Conservation (phyloP, 768 basidiomycete genomes). For the Chalciporus chontae region DNA sequence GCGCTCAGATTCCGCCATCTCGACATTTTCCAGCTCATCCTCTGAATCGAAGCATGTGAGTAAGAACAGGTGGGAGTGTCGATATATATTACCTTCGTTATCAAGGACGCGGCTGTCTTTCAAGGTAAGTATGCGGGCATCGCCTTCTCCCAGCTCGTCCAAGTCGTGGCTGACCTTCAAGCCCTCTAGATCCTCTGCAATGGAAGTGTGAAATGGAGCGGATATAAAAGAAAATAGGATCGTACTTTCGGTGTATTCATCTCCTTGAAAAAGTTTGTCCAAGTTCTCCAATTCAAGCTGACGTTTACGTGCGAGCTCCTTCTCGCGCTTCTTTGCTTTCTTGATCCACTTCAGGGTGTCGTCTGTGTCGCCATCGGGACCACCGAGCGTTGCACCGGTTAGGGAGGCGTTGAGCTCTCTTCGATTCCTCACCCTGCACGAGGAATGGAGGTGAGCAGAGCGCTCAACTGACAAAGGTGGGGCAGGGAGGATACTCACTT, state of each 20-base stretch:
- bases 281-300: slow-evolving; percentile 80
- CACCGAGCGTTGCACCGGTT: slow-evolving; percentile 90
- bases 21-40: slow-evolving; percentile 96
- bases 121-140: slow-evolving; percentile 92
- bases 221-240: background rate
- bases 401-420: slow-evolving; percentile 90
- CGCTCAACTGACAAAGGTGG: background rate
- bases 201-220: background rate
- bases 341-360: slow-evolving; percentile 90
- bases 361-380: slow-evolving; percentile 73
- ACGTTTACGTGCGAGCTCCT: slow-evolving; percentile 80
- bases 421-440: slow-evolving; percentile 85
- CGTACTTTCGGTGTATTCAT: slow-evolving; percentile 87
- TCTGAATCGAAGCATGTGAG: slow-evolving; percentile 45
- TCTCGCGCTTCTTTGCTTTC: slow-evolving; percentile 85
- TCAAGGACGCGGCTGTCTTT: slow-evolving; percentile 96
- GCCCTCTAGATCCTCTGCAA: slow-evolving; percentile 81
- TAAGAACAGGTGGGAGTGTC: background rate
- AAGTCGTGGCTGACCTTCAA: slow-evolving; percentile 96
- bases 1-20: slow-evolving; percentile 87
- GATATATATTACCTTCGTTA: slow-evolving; percentile 68
- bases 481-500: slow-evolving; percentile 69
- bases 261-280: slow-evolving; percentile 69
- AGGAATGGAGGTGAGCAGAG: slow-evolving; percentile 42
- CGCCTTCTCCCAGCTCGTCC: slow-evolving; percentile 87